Base-by-base conservation (phyloP, 345 rosid species). In the Leavenworthia alabamica region DNA sequence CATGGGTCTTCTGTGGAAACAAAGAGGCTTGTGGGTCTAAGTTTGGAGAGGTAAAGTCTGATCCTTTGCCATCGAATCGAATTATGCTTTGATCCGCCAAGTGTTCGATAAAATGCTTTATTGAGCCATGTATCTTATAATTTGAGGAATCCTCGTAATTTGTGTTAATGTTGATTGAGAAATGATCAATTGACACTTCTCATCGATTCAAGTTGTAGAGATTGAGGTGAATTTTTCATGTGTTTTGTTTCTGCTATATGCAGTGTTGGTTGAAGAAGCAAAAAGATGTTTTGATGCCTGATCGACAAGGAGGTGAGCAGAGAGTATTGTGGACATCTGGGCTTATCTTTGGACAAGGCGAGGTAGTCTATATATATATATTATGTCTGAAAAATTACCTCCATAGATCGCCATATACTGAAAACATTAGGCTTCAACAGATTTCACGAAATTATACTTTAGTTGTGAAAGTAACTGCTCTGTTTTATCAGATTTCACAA, bases 251-350 rank as follows among this genome's bases (percentile, higher is more conserved):
- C 43, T 14, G 20, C 47, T 47, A 42, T 67, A 40, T 2, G 41
- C 73, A 93, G 99, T 93, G 99, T 75, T 89, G 99, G 97, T 77
- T 89, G 80, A 93, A 93, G 91, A 93, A 89, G 71, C 99, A 89
- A 66, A 93, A 84, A 73, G 88, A 89, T 69, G 56, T 69, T 0
- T 61, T 87, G 75, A 41, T 64, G 26, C 99, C 99, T 70, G 92
- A 82, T 74, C 62, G 61, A 32, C 86, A 77, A 66, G 95, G 79
- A 41, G 82, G 71, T 2, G 92, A 81, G 14, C 53, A 71, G 60
- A 79, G 42, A 15, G 88, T 79, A 17, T 77, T 77, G 74, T 93
- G 97, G 99, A 87, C 97, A 65, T 93, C 99, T 28, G 99, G 97
- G 51, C 78, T 93, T 61, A 69, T 87, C 62, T 93, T 85, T 14